phyloP scores from a whole-genome alignment of 768 basidiomycete genomes.

The Trametes elegans region DNA sequence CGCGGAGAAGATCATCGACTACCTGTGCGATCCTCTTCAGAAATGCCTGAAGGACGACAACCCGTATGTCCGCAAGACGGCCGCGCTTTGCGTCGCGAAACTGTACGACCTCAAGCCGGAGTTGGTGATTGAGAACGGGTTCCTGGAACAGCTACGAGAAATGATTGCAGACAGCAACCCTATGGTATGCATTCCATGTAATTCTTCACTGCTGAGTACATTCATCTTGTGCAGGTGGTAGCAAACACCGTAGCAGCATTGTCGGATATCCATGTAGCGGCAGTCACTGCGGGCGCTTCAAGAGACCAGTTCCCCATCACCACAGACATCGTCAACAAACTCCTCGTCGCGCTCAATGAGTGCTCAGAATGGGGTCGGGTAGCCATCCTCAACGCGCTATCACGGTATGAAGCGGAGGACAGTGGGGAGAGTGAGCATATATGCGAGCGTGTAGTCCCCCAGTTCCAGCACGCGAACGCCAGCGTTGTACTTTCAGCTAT shows the following conservation, averaged over 20 bases:
- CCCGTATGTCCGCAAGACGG: conserved; percentile 98
- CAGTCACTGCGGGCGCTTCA: conserved; percentile 56
- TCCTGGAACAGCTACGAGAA: conserved; percentile 83
- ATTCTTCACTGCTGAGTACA: background rate
- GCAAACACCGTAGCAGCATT: conserved; percentile 94
- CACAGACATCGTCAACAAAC: conserved; percentile 77
- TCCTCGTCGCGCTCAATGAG: conserved; percentile 94
- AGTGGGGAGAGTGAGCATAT: conserved; percentile 98
- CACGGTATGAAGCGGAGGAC: conserved; percentile 79
- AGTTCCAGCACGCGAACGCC: conserved; percentile 97
- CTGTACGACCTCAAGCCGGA: conserved; percentile 97
- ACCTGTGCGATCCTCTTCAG: conserved; percentile 92
- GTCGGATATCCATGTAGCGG: conserved; percentile 84
- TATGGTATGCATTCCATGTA: conserved; percentile 61
- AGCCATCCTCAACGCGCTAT: conserved; percentile 82
- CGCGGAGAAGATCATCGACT: conserved; percentile 99
- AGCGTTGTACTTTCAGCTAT: conserved; percentile 96
- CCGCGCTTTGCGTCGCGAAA: conserved; percentile 95
- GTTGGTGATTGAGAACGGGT: conserved; percentile 92
- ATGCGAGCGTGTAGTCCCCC: conserved; percentile 96
- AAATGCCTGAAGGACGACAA: conserved; percentile 93
- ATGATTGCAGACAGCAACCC: conserved; percentile 96
- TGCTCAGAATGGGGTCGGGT: conserved; percentile 99
- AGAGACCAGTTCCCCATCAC: conserved; percentile 81
- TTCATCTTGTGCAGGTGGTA: conserved; percentile 70